Conservation (phyloP, 441 rosid genomes). For the Pelargonium exstipulatum region DNA sequence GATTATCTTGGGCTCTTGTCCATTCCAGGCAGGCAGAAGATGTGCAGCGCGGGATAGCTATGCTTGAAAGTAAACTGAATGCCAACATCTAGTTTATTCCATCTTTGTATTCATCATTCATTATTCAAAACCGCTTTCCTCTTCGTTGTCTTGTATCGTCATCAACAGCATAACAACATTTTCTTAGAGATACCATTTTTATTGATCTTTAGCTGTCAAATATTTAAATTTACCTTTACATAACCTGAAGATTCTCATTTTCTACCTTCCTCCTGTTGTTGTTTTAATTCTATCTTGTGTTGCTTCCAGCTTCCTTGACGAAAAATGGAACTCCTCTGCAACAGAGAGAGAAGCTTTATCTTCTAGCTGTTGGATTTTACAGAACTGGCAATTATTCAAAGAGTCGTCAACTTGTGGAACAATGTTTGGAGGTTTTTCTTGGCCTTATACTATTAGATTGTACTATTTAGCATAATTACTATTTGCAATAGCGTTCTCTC, state of each 20-base stretch:
- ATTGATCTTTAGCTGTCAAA: not conserved
- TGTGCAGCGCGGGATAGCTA: not conserved
- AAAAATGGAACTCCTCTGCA: slow-evolving; percentile 51
- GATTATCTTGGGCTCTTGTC: not conserved
- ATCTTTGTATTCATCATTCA: not conserved
- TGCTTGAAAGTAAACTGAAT: slow-evolving; percentile 42
- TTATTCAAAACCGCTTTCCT: not conserved
- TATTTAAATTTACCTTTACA: not conserved
- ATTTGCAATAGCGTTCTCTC: not conserved
- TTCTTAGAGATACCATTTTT: not conserved
- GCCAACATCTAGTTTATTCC: slow-evolving; percentile 1
- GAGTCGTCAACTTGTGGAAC: slow-evolving; percentile 75
- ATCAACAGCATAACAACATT: not conserved
- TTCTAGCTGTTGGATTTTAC: slow-evolving; percentile 84
- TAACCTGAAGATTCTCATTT: not conserved
- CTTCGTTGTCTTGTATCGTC: not conserved
- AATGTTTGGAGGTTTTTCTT: slow-evolving; percentile 60
- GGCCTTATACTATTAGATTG: not conserved
- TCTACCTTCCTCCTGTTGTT: not conserved
- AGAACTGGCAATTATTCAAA: slow-evolving; percentile 67
- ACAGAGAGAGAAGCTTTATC: slow-evolving; percentile 79
- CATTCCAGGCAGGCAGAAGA: not conserved
- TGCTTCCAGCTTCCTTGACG: slow-evolving; percentile 61
- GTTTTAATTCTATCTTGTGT: not conserved
- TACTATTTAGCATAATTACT: too few species aligned